Percentiles rank a stretch among this genome's conserved stretches.
phyloP scores from a whole-genome alignment of 1,284 basidiomycete genomes.

The Apiotrichum gamsii region DNA sequence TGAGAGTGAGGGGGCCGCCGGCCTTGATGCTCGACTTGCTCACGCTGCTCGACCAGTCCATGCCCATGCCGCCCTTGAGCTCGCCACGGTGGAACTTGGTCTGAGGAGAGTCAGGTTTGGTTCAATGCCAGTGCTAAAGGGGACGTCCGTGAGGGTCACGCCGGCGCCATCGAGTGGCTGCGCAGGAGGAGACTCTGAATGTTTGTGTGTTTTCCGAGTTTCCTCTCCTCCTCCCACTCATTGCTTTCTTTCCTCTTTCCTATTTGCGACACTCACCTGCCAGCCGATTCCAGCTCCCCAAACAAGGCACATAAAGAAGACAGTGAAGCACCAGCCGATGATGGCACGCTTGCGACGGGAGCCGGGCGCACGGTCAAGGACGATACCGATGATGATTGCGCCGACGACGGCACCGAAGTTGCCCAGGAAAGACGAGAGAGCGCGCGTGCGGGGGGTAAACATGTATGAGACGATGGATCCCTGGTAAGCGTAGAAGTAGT shows the following conservation, averaged over 20 bases:
- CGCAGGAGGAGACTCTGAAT: too few relatives aligned
- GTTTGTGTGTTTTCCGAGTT: too few relatives aligned
- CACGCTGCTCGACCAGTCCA: conserved; percentile 7
- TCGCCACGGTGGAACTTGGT: conserved; percentile 4
- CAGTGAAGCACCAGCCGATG: conserved; percentile 25
- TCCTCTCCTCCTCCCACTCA: too few relatives aligned
- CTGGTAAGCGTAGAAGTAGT: conserved; percentile 6
- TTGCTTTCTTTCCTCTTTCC: too few relatives aligned
- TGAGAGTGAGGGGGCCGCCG: conserved; percentile 9
- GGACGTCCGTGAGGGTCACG: too few relatives aligned
- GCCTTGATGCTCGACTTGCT: too few relatives aligned
- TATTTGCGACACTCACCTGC: too few relatives aligned
- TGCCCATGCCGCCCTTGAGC: not conserved
- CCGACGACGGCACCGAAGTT: conserved; percentile 38
- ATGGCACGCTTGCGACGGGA: conserved; percentile 31
- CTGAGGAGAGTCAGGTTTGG: not conserved
- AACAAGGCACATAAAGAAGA: conserved; percentile 25
- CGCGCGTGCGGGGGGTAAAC: conserved; percentile 37
- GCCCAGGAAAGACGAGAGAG: conserved; percentile 31
- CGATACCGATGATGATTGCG: conserved; percentile 35
- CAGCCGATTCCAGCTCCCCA: conserved; percentile 38
- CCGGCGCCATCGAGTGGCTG: too few relatives aligned
- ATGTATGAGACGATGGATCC: conserved; percentile 32
- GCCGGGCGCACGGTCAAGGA: conserved; percentile 36
- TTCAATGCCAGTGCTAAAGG: not conserved